Base-by-base conservation (phyloP, 306 rosid species). In the Prinsepia uniflora region DNA sequence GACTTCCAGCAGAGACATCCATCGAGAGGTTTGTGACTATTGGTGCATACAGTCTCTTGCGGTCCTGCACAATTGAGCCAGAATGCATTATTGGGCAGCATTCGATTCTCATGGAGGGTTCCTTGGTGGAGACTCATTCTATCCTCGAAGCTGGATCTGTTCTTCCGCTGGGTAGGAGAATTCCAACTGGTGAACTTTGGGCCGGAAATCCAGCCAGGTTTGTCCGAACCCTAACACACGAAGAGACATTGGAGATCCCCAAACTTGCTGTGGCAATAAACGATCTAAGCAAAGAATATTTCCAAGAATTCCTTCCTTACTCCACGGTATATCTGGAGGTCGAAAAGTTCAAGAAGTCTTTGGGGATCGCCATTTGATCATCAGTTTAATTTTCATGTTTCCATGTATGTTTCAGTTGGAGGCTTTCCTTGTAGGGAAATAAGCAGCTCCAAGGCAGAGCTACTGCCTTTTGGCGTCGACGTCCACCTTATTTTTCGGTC, bases 101-200 rank as follows among this genome's bases (percentile, higher is more conserved):
- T 73, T 95, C 97, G 62, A 95, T 95, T 67, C 96, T 95, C 68
- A 89, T 95, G 99, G 99, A 95, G 85, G 99, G 99, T 59, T 95
- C 97, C 18, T 70, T 95, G 73, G 91, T 95, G 72, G 99, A 95
- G 86, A 86, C 96, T 60, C 96, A 89, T 52, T 81, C 99, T 54
- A 95, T 95, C 78, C 91, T 95, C 46, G 99, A 95, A 87, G 97
- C 99, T 68, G 99, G 99, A 73, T 95, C 99, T 30, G 97, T 95
- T 10, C 86, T 95, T 78, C 97, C 99, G 9, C 97, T 97, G 0
- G 99, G 99, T 65, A 87, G 97, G 81, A 84, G 97, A 75, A 95
- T 95, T 66, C 99, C 99, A 17, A 82, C 90, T 0, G 97, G 96
- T 58, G 96, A 95, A 84, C 96, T 95, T 61, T 95, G 96, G 99